Evolutionary conservation across 345 rosid genomes (phyloP), one percentile per base, ranked within the genome.

Genomic region (Turnera subulata): DNA sequence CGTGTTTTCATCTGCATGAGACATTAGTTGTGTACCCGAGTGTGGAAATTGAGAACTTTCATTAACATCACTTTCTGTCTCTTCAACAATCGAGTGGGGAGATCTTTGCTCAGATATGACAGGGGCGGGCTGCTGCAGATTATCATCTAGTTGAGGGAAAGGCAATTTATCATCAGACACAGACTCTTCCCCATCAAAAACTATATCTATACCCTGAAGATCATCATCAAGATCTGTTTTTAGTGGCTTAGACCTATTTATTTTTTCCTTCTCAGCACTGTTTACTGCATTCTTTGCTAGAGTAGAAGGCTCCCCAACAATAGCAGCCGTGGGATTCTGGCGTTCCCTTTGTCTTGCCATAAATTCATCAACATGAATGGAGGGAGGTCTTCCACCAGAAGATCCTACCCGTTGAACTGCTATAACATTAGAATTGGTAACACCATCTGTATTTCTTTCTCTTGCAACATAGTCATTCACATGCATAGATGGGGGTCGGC

Each of bases 401-500:
- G 96, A 87, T 59, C 96, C 99, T 52, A 57, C 78, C 46, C 99
- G 77, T 57, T 80, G 86, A 58, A 86, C 80, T 19, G 97, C 83
- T 57, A 90, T 89, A 39, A 82, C 89, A 78, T 82, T 86, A 70
- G 96, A 85, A 77, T 81, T 83, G 64, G 71, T 65, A 48, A 62
- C 85, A 62, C 81, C 80, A 62, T 90, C 99, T 52, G 72, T 82
- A 68, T 78, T 88, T 76, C 96, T 87, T 76, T 93, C 99, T 74
- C 96, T 81, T 16, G 99, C 97, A 62, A 89, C 97, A 79, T 93
- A 93, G 79, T 93, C 99, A 73, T 93, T 96, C 65, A 93, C 99
- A 58, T 93, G 97, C 99, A 93, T 85, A 65, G 99, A 93, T 39
- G 99, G 97, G 49, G 99, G 96, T 78, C 97, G 78, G 86, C 97